Percentiles rank a stretch among this genome's conserved stretches.
phyloP scores from a whole-genome alignment of 2,329 filamentous ascomycete genomes.

The Pyrenochaeta sp. region DNA sequence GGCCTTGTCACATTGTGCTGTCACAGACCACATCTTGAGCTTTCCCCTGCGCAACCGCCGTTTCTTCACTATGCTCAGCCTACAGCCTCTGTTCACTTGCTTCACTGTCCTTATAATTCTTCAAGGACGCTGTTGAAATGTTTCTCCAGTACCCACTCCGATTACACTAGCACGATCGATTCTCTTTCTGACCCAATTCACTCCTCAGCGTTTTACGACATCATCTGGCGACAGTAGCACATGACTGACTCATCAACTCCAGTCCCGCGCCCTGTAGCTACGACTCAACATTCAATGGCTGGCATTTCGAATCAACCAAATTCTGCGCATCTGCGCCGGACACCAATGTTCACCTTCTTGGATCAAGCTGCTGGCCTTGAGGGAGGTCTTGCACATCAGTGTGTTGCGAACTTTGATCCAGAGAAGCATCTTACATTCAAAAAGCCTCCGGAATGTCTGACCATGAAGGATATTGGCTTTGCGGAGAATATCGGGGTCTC shows the following conservation, averaged over 20 bases:
- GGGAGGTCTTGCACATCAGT: slow-evolving; percentile 2
- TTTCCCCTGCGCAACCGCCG: neutral
- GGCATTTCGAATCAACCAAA: neutral
- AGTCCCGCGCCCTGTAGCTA: neutral
- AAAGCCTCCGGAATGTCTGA: slow-evolving; percentile 60
- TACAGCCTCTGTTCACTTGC: neutral
- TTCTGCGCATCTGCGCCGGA: slow-evolving; percentile 12
- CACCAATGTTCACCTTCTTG: slow-evolving; percentile 41
- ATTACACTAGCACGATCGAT: neutral
- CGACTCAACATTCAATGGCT: neutral
- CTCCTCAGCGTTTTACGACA: neutral
- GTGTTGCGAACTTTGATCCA: slow-evolving; percentile 59
- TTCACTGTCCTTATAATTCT: neutral
- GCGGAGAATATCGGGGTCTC: slow-evolving; percentile 66
- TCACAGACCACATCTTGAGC: neutral
- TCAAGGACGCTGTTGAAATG: neutral
- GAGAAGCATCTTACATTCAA: slow-evolving; percentile 64
- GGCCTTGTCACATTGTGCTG: neutral
- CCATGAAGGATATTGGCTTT: slow-evolving; percentile 70
- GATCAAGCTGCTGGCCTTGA: slow-evolving; percentile 17
- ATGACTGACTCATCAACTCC: neutral
- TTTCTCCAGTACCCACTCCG: neutral
- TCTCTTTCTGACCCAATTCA: neutral
- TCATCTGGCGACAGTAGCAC: neutral
- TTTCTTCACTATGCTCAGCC: neutral